Evolutionary conservation across 1,284 basidiomycete species (phyloP).

Genomic region (Naganishia sp.): DNA sequence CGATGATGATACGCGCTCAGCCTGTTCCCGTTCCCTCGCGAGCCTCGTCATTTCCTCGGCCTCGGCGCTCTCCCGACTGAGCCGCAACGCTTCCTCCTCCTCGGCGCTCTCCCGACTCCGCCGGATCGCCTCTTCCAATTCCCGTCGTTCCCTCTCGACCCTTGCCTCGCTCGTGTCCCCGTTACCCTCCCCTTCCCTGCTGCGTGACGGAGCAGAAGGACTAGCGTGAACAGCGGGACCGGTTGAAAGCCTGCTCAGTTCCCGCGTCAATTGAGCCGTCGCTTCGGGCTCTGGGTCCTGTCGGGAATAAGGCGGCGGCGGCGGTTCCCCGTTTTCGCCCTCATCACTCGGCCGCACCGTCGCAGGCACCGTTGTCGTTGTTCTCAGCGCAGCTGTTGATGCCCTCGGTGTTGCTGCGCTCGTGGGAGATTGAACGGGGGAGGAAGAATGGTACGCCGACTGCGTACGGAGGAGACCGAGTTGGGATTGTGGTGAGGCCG

Average conservation of each 20-base stretch:
- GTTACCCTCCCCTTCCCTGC: neutral
- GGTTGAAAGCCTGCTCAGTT: slow-evolving; percentile 15
- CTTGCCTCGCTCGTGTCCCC: neutral
- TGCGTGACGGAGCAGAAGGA: neutral
- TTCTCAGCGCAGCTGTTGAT: neutral
- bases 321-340: slow-evolving; percentile 12
- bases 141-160: slow-evolving; percentile 20
- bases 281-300: slow-evolving; percentile 33
- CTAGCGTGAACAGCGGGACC: neutral
- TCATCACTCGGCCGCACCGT: slow-evolving; percentile 8
- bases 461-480: slow-evolving; percentile 20
- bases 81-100: slow-evolving; percentile 20
- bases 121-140: slow-evolving; percentile 27
- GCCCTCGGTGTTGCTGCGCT: neutral
- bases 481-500: slow-evolving; percentile 1
- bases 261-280: slow-evolving; percentile 23
- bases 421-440: neutral
- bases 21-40: neutral
- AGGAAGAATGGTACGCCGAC: slow-evolving; percentile 17
- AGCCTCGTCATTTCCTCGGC: slow-evolving; percentile 6
- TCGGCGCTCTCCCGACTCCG: slow-evolving; percentile 24
- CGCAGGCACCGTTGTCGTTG: neutral
- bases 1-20: neutral
- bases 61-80: slow-evolving; percentile 14
- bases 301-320: slow-evolving; percentile 33